Evolutionary conservation across 805 yeast genomes (phyloP), one percentile per base, ranked within the genome.

Genomic region (Candida manassasensis): DNA sequence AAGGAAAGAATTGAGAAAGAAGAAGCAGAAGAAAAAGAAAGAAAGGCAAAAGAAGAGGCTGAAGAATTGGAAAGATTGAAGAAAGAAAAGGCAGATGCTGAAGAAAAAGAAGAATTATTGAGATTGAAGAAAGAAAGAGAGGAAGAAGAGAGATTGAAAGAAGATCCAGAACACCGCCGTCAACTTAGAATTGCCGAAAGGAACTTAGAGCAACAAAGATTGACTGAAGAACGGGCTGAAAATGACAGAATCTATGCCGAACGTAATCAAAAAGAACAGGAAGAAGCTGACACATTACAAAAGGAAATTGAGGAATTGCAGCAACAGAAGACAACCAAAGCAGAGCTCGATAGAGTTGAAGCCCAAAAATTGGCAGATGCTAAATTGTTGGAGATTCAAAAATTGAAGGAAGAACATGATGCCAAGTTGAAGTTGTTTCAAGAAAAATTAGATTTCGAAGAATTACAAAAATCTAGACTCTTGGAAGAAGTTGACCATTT

Each of bases 401-500:
- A 45, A 42, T 57, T 57, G 47, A 55, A 55, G 42, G 49, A 45
- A 28, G 67, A 61, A 41, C 66, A 61, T 39, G 56, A 52, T 18
- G 65, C 52, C 18, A 54, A 55, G 42, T 41, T 57, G 41, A 49
- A 39, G 36, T 51, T 61, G 34, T 59, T 48, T 39, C 50, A 52
- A 34, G 44, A 55, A 29, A 50, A 53, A 38, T 50, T 60, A 40
- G 60, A 57, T 33, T 52, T 57, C 33, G 67, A 61, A 44, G 69
- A 63, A 45, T 55, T 59, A 36, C 66, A 67, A 47, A 57, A 54
- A 46, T 43, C 48, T 30, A 57, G 64, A 41, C 53, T 65, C 42
- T 47, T 57, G 45, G 69, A 57, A 31, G 73, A 62, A 48, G 60
- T 57, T 37, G 61, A 53, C 18, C 61, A 63, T 44, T 56, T 67